A percentile compares a stretch with the other conserved stretches of the same genome.
phyloP scores from a whole-genome alignment of 192 early-diverging fungal genomes.

The Linnemannia elongata region DNA sequence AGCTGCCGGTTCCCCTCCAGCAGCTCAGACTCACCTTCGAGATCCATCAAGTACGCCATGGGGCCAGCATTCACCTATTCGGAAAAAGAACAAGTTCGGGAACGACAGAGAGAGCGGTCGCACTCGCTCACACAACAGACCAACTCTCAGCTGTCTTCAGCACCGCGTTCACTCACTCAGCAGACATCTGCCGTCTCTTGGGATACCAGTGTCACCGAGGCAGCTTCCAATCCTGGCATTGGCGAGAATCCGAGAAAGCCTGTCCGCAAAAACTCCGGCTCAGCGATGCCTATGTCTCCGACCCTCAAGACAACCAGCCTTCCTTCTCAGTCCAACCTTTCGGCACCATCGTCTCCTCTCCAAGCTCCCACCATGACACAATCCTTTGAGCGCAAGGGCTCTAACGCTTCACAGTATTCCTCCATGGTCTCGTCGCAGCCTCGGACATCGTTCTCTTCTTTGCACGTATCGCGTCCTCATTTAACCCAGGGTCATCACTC shows the following conservation, averaged over 20 bases:
- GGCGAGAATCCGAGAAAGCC: neutral
- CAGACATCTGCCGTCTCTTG: constrained; percentile 1
- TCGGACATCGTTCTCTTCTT: neutral
- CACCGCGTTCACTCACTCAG: neutral
- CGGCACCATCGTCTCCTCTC: constrained; percentile 10
- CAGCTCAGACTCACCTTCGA: constrained; percentile 2
- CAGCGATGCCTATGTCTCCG: neutral
- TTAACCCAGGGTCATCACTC: neutral
- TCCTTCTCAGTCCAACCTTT: neutral
- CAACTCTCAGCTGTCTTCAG: neutral
- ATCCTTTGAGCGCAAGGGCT: constrained; percentile 3
- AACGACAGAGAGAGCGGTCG: neutral
- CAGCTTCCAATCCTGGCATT: neutral
- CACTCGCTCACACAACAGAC: constrained; percentile 1
- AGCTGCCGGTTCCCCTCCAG: constrained; percentile 35
- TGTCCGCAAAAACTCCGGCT: neutral
- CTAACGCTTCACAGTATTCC: constrained; percentile 7
- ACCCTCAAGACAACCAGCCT: constrained; percentile 8
- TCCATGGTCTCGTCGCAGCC: neutral
- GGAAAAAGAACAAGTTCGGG: constrained; percentile 38
- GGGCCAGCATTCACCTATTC: constrained; percentile 38
- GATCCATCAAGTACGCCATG: constrained; percentile 39
- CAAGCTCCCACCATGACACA: neutral
- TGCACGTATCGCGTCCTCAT: neutral
- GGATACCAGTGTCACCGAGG: neutral